These are phyloP conservation scores for Avena eriantha DNA, from an alignment of 176 grass and related monocot genomes.

Conservation along the genomic window DNA sequence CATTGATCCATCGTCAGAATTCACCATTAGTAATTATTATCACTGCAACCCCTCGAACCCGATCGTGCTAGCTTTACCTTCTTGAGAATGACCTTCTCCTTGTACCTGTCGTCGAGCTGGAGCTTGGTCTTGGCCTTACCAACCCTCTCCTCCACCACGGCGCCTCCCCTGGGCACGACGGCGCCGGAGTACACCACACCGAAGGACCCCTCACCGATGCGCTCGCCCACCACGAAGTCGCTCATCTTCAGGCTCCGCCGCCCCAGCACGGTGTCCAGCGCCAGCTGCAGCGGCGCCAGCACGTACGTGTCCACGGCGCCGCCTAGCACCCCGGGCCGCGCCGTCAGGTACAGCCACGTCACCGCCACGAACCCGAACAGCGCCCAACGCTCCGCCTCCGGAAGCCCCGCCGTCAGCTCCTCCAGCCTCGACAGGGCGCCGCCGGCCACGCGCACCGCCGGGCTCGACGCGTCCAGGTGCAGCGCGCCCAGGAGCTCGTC, in stretches of 20 bases:
- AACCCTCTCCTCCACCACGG: constrained; percentile 40
- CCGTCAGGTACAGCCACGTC: constrained; percentile 86
- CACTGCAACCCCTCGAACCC: too few relatives aligned
- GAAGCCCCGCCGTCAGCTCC: constrained; percentile 45
- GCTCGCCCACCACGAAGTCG: constrained; percentile 86
- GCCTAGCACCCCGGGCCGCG: constrained; percentile 77
- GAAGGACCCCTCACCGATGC: constrained; percentile 88
- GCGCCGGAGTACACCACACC: constrained; percentile 83
- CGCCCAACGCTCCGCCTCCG: constrained; percentile 66
- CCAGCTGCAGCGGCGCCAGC: constrained; percentile 83
- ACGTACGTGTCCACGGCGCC: constrained; percentile 84
- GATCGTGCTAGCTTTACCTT: constrained; percentile 49
- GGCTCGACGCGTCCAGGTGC: constrained; percentile 54
- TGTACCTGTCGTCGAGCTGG: constrained; percentile 67
- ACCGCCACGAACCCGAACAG: constrained; percentile 42
- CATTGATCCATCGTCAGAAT: background rate
- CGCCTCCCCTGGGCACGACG: constrained; percentile 60
- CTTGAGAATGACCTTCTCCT: constrained; percentile 95
- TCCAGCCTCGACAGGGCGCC: constrained; percentile 49
- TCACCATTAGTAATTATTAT: background rate
- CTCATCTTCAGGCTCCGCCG: constrained; percentile 85
- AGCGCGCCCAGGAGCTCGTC: constrained; percentile 39
- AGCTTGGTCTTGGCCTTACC: constrained; percentile 56
- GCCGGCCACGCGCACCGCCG: constrained; percentile 22
- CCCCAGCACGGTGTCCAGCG: constrained; percentile 69